Base-by-base conservation (phyloP, 495 filamentous ascomycete species). In the Aspergillus conjunctus region DNA sequence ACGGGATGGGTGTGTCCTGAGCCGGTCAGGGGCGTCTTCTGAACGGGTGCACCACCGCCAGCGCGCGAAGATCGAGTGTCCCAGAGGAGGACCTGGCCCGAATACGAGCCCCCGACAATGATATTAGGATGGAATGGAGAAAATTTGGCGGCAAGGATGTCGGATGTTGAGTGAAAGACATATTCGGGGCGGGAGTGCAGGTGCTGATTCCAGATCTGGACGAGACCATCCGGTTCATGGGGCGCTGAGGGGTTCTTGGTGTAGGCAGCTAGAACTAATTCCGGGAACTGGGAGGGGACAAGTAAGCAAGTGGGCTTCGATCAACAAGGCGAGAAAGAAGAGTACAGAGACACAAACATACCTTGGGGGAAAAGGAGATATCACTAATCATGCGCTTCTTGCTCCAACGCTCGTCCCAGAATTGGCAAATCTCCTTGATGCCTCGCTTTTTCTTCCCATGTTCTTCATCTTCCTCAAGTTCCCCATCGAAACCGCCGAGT, bases 161-260 rank as follows among this genome's bases (percentile, higher is more conserved):
- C 95, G 53, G 93, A 97, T 51, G 93, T 92, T 9, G 92, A 93
- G 73, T 97, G 91, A 71, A 98, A 97, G 49, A 95, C 88, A 72
- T 93, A 98, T 80, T 99, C 94, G 1, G 94, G 91, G 45, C 94
- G 88, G 63, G 91, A 90, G 58, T 92, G 92, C 54, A 97, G 84
- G 67, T 98, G 93, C 72, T 92, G 81, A 73, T 97, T 99, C 94
- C 94, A 99, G 43, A 99, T 86, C 70, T 97, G 92, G 30, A 99
- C 86, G 37, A 99, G 83, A 51, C 94, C 94, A 66, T 93, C 91
- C 12, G 94, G 94, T 60, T 97, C 93, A 73, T 98, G 92, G 31
- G 95, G 95, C 7, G 94, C 91, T 32, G 92, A 89, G 7, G 92
- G 90, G 68, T 96, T 97, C 73, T 97, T 98, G 56, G 95, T 98